Percentiles rank a stretch among this genome's conserved stretches.
These are phyloP conservation scores for Apiotrichum veenhuisii DNA, from an alignment of 1,284 basidiomycete genomes.

Conservation along the genomic window DNA sequence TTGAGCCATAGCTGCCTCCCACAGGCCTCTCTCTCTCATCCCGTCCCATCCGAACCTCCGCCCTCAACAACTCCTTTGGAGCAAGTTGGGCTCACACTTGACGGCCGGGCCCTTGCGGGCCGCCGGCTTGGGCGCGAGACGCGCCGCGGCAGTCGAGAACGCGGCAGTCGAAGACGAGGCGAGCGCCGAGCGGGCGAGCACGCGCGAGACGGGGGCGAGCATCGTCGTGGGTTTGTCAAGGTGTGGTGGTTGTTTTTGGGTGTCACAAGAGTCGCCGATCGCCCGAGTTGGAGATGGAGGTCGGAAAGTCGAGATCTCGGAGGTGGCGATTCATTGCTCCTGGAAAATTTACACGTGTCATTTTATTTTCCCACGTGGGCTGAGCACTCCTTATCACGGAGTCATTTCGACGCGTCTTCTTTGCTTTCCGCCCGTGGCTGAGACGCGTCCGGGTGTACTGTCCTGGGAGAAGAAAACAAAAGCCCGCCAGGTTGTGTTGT, in stretches of 20 bases:
- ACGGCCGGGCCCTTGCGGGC: neutral
- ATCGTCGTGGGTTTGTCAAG: neutral
- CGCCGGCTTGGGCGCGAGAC: neutral
- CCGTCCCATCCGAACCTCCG: neutral
- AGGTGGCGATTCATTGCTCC: neutral
- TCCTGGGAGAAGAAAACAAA: no score
- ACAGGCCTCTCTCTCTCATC: no score
- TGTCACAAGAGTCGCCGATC: neutral
- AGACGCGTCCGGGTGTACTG: no score
- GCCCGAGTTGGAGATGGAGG: neutral
- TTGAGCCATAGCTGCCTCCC: no score
- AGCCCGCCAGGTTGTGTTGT: no score
- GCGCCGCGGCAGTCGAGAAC: constrained; percentile 3
- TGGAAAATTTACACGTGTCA: neutral
- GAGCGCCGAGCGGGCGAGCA: neutral
- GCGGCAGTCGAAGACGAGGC: neutral
- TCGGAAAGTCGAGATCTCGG: neutral
- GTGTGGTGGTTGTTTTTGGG: neutral
- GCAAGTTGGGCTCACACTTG: neutral
- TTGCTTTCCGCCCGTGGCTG: no score
- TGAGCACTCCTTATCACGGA: neutral
- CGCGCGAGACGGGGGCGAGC: constrained; percentile 5
- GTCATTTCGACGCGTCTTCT: constrained; percentile 11
- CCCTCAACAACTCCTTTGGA: neutral
- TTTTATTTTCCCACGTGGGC: neutral